A percentile compares a stretch with the other conserved stretches of the same genome.
Conservation (phyloP, 2,329 filamentous ascomycete species). For the Aurifilum marmelostoma region DNA sequence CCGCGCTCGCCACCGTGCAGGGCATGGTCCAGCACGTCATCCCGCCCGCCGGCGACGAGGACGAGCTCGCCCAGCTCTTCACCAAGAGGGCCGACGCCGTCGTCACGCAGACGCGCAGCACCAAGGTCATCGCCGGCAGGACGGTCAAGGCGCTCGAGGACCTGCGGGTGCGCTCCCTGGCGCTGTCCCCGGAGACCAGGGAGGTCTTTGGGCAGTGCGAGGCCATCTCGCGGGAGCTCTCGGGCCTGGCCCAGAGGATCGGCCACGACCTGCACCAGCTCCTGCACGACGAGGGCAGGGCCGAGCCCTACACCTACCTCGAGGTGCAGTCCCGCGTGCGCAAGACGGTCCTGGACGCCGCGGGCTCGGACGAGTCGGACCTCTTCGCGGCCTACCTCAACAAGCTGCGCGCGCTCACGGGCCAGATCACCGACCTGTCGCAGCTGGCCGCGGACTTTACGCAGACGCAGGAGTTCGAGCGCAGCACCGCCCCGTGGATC, state of each 20-base stretch:
- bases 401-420: conserved; percentile 67
- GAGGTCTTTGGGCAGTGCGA: conserved; percentile 74
- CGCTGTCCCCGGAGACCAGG: conserved; percentile 68
- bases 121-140: conserved; percentile 83
- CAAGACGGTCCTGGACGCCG: conserved; percentile 54
- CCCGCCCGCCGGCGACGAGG: conserved; percentile 60
- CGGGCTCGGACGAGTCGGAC: conserved; percentile 64
- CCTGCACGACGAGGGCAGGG: conserved; percentile 72
- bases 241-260: conserved; percentile 66
- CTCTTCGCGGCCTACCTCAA: conserved; percentile 70
- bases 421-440: conserved; percentile 70
- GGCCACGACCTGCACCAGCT: conserved; percentile 68
- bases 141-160: conserved; percentile 77
- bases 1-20: conserved; percentile 65
- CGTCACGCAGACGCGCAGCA: conserved; percentile 75
- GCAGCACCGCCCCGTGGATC: conserved; percentile 77
- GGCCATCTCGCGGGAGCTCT: conserved; percentile 64
- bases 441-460: conserved; percentile 71
- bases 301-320: conserved; percentile 65
- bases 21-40: conserved; percentile 70
- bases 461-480: conserved; percentile 79
- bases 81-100: conserved; percentile 71
- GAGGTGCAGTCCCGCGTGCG: conserved; percentile 70
- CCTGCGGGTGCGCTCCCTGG: conserved; percentile 73
- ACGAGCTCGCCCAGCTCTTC: conserved; percentile 66